Base-by-base conservation (phyloP, 2,329 filamentous ascomycete species). In the Sporothrix euskadiensis region DNA sequence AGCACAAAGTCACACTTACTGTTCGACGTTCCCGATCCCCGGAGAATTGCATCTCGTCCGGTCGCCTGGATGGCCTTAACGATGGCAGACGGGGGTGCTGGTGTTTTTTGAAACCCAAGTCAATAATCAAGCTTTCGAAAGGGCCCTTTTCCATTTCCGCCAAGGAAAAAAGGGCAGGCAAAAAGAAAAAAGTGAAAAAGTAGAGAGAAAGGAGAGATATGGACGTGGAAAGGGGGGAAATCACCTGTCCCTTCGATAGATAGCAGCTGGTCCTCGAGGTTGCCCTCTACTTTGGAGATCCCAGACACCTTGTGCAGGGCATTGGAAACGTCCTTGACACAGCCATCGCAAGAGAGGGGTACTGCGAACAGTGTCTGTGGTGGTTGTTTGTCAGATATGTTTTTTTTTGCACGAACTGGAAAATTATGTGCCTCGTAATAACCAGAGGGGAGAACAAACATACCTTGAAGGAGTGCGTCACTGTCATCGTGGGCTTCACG, bases 1-100 rank as follows among this genome's bases (percentile, higher is more conserved):
- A n/a, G 19, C 19, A 41, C 49, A 30, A 44, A 57, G 14, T 52
- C 41, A 35, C 6, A 88, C 90, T 79, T 86, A 94, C 93, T 93
- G 83, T 98, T 91, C 80, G 93, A 91, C 78, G 87, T 88, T 76
- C 96, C 96, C 74, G 92, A 94, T 72, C 96, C 96, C 77, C 96
- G 91, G 73, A 99, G 84, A 79, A 99, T 98, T 63, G 95, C 95
- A 88, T 98, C 95, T 79, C 94, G 90, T 71, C 96, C 96, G 10
- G 94, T 98, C 61, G 88, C 86, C 84, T 98, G 92, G 76, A 98
- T 97, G 8, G 95, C 92, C 75, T 90, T 86, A 41, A 98, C 94
- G 76, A 98, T 97, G 63, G 91, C 88, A 71, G 94, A 98, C 19
- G 96, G 96, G 26, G 96, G 90, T 77, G 93, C 93, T 88, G 78